phyloP scores from a whole-genome alignment of 345 rosid species.

The Lumnitzera racemosa region DNA sequence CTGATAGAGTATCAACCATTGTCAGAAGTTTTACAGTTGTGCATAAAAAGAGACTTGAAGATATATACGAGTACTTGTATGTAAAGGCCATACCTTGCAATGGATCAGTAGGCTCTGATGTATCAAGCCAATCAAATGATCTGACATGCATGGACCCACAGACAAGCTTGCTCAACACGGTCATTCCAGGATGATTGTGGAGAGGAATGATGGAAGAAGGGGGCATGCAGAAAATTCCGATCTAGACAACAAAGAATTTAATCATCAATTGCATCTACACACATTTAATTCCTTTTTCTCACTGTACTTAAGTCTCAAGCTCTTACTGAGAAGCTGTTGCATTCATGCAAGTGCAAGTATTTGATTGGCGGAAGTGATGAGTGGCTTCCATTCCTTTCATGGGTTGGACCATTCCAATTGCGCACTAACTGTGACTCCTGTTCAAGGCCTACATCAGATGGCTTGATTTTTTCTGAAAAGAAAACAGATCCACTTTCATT shows the following conservation, averaged over 20 bases:
- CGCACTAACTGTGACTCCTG: constrained; percentile 83
- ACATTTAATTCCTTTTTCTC: background rate
- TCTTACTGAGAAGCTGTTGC: constrained; percentile 90
- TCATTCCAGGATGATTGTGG: constrained; percentile 97
- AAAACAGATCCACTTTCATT: constrained; percentile 9
- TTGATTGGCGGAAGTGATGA: constrained; percentile 66
- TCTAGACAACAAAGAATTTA: constrained; percentile 35
- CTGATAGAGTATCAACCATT: background rate
- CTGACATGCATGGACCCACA: constrained; percentile 77
- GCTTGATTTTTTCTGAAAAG: constrained; percentile 85
- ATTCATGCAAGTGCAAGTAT: constrained; percentile 81
- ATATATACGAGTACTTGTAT: background rate
- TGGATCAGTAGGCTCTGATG: constrained; percentile 40
- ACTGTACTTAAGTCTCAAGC: constrained; percentile 5
- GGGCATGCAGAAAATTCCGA: constrained; percentile 93
- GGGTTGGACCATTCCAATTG: constrained; percentile 46
- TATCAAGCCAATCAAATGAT: constrained; percentile 85
- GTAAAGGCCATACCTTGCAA: constrained; percentile 45
- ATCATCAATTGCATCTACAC: background rate
- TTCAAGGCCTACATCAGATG: constrained; percentile 93
- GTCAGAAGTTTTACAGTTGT: background rate
- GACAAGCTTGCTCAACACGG: constrained; percentile 85
- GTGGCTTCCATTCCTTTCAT: constrained; percentile 58
- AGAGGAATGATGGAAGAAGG: constrained; percentile 87
- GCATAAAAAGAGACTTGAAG: background rate